Conservation (phyloP, 495 filamentous ascomycete genomes). For the Aspergillus ellipticus region DNA sequence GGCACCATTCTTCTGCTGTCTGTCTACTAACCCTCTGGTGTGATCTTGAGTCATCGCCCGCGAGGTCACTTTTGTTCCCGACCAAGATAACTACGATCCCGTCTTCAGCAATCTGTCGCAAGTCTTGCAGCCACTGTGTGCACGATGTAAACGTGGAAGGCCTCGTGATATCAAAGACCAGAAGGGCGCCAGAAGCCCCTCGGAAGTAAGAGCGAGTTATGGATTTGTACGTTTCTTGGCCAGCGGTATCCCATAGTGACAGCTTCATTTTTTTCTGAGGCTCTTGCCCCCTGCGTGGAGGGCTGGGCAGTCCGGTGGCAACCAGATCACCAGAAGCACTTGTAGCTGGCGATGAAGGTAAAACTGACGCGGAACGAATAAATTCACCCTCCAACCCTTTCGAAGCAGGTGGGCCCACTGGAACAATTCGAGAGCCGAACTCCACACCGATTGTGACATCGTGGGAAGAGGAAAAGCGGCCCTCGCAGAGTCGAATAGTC, state of each 20-base stretch:
- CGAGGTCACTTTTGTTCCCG: constrained; percentile 89
- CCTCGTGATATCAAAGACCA: constrained; percentile 92
- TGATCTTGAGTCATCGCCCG: constrained; percentile 40
- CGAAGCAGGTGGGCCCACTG: constrained; percentile 73
- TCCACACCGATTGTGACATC: constrained; percentile 98
- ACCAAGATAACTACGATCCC: constrained; percentile 91
- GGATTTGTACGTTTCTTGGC: constrained; percentile 94
- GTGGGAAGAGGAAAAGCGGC: constrained; percentile 86
- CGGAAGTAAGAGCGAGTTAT: constrained; percentile 95
- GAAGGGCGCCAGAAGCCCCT: constrained; percentile 82
- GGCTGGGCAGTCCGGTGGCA: constrained; percentile 33
- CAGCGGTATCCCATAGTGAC: constrained; percentile 92
- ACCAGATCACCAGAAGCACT: constrained; percentile 18
- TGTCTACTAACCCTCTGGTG: constrained; percentile 71
- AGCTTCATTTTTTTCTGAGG: constrained; percentile 75
- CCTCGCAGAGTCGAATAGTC: constrained; percentile 94
- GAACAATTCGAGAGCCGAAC: constrained; percentile 90
- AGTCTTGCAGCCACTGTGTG: constrained; percentile 86
- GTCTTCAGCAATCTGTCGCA: constrained; percentile 88
- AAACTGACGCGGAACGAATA: constrained; percentile 2
- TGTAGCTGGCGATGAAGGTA: not conserved
- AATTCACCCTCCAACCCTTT: constrained; percentile 36
- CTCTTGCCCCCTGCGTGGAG: constrained; percentile 33
- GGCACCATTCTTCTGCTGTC: constrained; percentile 87
- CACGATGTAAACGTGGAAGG: constrained; percentile 80